Conservation (phyloP, 805 yeast genomes). For the Candida sanyiensis region DNA sequence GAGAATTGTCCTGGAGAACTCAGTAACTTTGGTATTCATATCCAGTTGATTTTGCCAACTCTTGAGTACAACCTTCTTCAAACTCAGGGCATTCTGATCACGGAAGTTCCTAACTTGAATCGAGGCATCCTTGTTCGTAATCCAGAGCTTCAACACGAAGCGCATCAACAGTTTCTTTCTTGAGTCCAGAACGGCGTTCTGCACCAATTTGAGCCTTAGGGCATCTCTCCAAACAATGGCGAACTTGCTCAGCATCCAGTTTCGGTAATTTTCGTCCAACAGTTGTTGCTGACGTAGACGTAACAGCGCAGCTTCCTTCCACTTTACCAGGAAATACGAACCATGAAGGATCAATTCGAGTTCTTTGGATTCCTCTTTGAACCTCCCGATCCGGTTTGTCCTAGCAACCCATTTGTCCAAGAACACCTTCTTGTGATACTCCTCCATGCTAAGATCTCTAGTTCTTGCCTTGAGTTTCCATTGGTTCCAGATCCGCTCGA, state of each 20-base stretch:
- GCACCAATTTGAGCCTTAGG: constrained; percentile 10
- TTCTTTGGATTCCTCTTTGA: constrained; percentile 13
- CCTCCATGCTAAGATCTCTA: not conserved
- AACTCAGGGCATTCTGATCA: not conserved
- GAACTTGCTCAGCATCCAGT: constrained; percentile 2
- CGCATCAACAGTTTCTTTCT: constrained; percentile 11
- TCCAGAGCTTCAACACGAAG: constrained; percentile 17
- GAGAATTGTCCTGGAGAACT: not conserved
- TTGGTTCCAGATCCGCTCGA: constrained; percentile 4
- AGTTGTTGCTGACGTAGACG: not conserved
- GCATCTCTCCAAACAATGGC: constrained; percentile 10
- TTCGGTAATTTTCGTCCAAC: not conserved
- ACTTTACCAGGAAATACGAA: constrained; percentile 23
- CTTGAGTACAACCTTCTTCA: not conserved
- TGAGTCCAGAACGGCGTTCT: constrained; percentile 2
- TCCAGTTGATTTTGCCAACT: constrained; percentile 13
- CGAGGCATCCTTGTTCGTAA: constrained; percentile 1
- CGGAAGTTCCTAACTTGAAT: not conserved
- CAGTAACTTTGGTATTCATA: not conserved
- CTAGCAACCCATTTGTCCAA: constrained; percentile 15
- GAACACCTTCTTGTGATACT: not conserved
- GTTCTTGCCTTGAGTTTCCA: constrained; percentile 12
- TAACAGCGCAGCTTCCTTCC: constrained; percentile 12
- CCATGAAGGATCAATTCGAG: constrained; percentile 20
- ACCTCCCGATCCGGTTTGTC: not conserved